phyloP scores from a whole-genome alignment of 2,329 filamentous ascomycete species.

The Xylaria sp. region DNA sequence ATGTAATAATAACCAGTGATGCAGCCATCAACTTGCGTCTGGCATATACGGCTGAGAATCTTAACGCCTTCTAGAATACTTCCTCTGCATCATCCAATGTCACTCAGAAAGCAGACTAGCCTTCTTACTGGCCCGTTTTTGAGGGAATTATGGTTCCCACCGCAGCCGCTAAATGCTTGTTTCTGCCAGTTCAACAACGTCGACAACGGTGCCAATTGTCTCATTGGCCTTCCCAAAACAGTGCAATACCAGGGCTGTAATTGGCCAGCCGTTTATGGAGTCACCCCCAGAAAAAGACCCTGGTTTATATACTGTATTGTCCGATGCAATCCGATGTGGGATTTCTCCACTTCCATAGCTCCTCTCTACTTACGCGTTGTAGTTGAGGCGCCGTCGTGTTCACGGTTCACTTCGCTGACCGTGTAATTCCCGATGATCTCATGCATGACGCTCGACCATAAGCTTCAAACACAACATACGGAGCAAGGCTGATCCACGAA shows the following conservation, averaged over 20 bases:
- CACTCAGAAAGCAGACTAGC: not conserved
- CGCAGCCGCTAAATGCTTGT: conserved; percentile 32
- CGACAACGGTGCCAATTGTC: not conserved
- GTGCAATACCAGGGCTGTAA: conserved; percentile 12
- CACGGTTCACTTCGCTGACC: conserved; percentile 17
- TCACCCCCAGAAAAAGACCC: conserved; percentile 16
- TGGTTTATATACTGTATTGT: conserved; percentile 9
- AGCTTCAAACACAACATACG: not conserved
- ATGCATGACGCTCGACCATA: not conserved
- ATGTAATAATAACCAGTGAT: conserved; percentile 23
- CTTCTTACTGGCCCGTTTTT: conserved; percentile 16
- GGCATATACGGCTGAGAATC: conserved; percentile 7
- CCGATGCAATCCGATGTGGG: conserved; percentile 21
- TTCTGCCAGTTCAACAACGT: conserved; percentile 13
- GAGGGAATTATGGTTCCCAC: conserved; percentile 32
- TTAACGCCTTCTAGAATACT: conserved; percentile 32
- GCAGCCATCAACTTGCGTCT: conserved; percentile 18
- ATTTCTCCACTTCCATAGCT: conserved; percentile 16
- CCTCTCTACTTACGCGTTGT: not conserved
- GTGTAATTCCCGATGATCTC: conserved; percentile 22
- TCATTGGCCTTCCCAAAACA: conserved; percentile 25
- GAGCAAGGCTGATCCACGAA: conserved; percentile 1
- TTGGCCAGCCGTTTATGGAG: conserved; percentile 16
- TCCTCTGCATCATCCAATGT: conserved; percentile 16
- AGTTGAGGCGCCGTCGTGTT: not conserved